Evolutionary conservation across 331 rosid species (phyloP).

Genomic region (Erythrophleum ivorense): DNA sequence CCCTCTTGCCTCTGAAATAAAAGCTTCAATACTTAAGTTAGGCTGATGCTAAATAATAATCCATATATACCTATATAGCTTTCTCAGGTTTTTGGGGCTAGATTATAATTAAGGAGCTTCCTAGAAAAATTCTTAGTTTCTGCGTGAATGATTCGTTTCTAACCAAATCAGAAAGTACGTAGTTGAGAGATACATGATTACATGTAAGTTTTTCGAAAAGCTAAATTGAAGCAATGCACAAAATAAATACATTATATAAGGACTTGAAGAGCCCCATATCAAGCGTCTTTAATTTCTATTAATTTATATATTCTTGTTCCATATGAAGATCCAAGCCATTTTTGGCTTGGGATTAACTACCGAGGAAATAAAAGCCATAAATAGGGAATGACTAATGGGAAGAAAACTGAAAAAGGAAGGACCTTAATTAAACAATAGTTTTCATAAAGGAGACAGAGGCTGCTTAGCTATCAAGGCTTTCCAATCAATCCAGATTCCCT

Average conservation of each 20-base stretch:
- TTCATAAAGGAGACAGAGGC: background rate
- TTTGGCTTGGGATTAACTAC: background rate
- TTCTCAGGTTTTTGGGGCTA: too few species aligned
- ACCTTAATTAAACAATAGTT: constrained; percentile 1
- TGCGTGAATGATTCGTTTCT: background rate
- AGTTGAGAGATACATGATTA: background rate
- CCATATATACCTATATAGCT: too few species aligned
- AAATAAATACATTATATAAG: too few species aligned
- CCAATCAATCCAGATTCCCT: background rate
- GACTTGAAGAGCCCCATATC: too few species aligned
- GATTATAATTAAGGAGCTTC: too few species aligned
- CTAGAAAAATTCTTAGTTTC: too few species aligned
- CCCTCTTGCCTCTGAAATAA: too few species aligned
- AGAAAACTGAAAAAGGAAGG: background rate
- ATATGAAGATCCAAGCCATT: background rate
- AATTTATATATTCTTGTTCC: background rate
- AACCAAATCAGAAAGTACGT: background rate
- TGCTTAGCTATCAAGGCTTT: background rate
- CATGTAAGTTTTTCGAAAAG: too few species aligned
- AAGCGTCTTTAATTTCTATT: background rate
- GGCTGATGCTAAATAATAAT: too few species aligned
- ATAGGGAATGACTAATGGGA: background rate
- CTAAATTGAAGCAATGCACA: too few species aligned
- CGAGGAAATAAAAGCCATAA: background rate
- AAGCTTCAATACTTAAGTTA: too few species aligned